phyloP scores from a whole-genome alignment of 345 rosid species.

The Salix suchowensis region DNA sequence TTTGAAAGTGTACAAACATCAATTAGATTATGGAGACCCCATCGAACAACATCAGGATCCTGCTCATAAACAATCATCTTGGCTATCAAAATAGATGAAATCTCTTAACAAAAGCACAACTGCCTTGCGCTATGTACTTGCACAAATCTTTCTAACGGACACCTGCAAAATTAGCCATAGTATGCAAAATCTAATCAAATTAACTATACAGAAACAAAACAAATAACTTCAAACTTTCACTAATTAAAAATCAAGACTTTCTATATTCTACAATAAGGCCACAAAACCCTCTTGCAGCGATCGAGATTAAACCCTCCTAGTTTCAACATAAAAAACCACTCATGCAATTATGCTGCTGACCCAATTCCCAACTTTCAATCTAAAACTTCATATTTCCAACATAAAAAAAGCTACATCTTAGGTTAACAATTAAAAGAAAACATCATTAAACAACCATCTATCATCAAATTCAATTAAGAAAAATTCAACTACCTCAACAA shows the following conservation, averaged over 20 bases:
- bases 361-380: too few relatives aligned
- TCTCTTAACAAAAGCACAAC: background rate
- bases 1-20: constrained; percentile 53
- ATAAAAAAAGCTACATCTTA: too few relatives aligned
- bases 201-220: background rate
- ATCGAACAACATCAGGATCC: constrained; percentile 72
- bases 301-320: background rate
- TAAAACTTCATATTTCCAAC: too few relatives aligned
- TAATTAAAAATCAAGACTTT: background rate
- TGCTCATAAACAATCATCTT: constrained; percentile 37
- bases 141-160: background rate
- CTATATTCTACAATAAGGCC: background rate
- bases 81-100: background rate
- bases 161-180: constrained; percentile 1
- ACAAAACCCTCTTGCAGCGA: background rate
- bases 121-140: background rate
- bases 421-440: background rate
- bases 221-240: background rate
- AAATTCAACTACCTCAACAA: background rate
- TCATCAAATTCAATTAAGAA: background rate
- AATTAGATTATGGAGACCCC: constrained; percentile 65
- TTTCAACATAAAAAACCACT: background rate
- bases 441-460: background rate
- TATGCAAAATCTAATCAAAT: background rate
- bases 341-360: background rate